Base-by-base conservation (phyloP, 768 basidiomycete genomes). In the Rhizopogon vesiculosus region DNA sequence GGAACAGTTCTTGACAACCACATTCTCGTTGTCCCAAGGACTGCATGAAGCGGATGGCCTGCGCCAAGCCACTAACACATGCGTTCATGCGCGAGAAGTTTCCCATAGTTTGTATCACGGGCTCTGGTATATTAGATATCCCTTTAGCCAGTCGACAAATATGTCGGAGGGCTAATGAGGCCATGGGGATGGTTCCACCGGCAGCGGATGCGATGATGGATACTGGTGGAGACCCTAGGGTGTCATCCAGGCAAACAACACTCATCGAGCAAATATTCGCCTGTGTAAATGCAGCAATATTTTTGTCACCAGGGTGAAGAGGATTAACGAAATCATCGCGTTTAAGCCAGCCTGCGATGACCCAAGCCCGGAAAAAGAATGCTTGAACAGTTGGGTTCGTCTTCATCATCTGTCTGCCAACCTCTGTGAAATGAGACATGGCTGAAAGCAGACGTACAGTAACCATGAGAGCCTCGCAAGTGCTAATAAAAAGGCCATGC, bases 351-450 rank as follows among this genome's bases (percentile, higher is more conserved):
- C 25, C 45, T 3, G 51, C 33, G 10, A 45, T 45, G n/a, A 35
- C 42, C 53, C 53, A 54, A 35, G 45, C 33, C 22, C 45, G 43
- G n/a, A 54, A 45, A 15, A 54, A 45, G 19, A 54, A 46, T 50
- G 43, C 45, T 28, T 46, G 43, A 19, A 54, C 45, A 45, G 31
- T 48, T 25, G 53, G 12, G 10, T 45, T 46, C 13, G 7, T 51
- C 19, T 19, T 46, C 33, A 54, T 54, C 31, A 49, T 28, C 22
- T 48, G 15, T 28, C 53, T 45, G 8, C 43, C 53, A 12, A 7
- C 22, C 33, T 29, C 7, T 25, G 44, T 49, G 31, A 46, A 35
- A 33, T 54, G 42, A 33, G 45, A 54, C 16, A 54, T 12, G 4
- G 45, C 33, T n/a, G 53, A 54, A 6, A 54, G 28, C 10, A 35